These are phyloP conservation scores for Cryptococcus jaspeensis DNA, from an alignment of 1,284 basidiomycete genomes.

Conservation along the genomic window DNA sequence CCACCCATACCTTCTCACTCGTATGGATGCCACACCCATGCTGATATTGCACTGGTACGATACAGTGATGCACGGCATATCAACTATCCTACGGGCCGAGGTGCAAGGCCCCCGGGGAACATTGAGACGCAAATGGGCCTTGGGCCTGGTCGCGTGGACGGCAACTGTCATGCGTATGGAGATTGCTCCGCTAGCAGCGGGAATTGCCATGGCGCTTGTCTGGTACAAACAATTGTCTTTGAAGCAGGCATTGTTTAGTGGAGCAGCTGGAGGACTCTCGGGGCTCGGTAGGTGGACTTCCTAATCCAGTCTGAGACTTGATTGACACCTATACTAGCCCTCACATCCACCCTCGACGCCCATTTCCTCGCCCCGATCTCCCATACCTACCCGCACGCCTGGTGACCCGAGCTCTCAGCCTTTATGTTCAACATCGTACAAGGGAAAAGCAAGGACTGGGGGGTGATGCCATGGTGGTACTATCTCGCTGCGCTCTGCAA, in stretches of 20 bases:
- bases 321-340: conserved; percentile 50
- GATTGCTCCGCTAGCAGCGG: neutral
- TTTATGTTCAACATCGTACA: conserved; percentile 83
- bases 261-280: neutral
- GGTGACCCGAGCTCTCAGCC: conserved; percentile 86
- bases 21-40: too few species aligned
- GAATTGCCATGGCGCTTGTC: neutral
- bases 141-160: neutral
- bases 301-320: neutral
- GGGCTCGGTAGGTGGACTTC: neutral
- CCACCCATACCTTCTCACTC: too few species aligned
- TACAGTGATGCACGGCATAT: neutral
- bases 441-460: conserved; percentile 88
- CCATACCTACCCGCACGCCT: conserved; percentile 1
- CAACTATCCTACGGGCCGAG: too few species aligned
- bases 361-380: neutral
- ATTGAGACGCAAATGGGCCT: too few species aligned
- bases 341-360: conserved; percentile 66
- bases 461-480: conserved; percentile 69
- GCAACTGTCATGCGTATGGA: neutral
- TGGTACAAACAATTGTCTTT: neutral
- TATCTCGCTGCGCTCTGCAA: conserved; percentile 80
- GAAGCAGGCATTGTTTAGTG: neutral
- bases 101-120: too few species aligned
- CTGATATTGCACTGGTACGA: conserved; percentile 46